phyloP scores from a whole-genome alignment of 1,139 yeast genomes.

The Hanseniaspora sp. region DNA sequence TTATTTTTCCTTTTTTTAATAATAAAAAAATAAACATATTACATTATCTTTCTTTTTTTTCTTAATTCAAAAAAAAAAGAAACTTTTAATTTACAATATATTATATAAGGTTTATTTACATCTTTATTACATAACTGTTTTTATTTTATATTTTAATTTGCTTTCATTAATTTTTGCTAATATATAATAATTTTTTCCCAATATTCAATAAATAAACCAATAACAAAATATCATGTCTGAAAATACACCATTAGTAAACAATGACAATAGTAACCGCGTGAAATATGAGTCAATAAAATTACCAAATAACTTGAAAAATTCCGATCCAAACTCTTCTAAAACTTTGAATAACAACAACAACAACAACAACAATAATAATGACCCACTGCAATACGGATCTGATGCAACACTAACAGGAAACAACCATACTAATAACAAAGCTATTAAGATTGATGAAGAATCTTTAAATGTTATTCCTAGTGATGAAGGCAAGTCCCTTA shows the following conservation, averaged over 20 bases:
- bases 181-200: neutral
- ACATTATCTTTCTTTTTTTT: too few relatives aligned
- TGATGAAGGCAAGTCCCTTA: neutral
- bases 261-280: neutral
- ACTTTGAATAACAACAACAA: neutral
- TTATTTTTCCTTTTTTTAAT: too few relatives aligned
- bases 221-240: conserved; percentile 5
- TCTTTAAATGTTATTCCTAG: neutral
- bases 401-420: neutral
- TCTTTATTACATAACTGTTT: too few relatives aligned
- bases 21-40: too few relatives aligned
- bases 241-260: conserved; percentile 1
- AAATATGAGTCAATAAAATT: conserved; percentile 12
- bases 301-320: neutral
- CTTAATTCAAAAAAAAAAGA: too few relatives aligned
- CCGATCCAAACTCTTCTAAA: neutral
- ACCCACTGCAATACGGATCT: neutral
- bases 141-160: too few relatives aligned
- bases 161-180: too few relatives aligned
- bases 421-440: neutral
- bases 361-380: too few relatives aligned
- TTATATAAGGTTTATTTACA: too few relatives aligned
- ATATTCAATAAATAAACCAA: neutral
- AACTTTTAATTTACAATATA: too few relatives aligned
- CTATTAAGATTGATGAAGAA: conserved; percentile 12